phyloP scores from a whole-genome alignment of 1,284 basidiomycete species.

The Sphagnurus paluster region DNA sequence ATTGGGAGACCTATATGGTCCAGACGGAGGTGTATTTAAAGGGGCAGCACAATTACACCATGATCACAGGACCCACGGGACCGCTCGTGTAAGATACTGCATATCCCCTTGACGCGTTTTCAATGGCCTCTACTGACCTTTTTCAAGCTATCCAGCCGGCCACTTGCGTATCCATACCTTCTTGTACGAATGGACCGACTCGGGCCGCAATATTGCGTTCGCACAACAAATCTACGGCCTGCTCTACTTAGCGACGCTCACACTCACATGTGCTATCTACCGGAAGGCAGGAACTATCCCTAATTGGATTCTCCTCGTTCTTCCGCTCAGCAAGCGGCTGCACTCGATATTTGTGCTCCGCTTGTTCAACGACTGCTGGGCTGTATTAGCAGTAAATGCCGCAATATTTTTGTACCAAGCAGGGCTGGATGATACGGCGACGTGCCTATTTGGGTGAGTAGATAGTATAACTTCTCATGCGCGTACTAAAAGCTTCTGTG shows the following conservation, averaged over 20 bases:
- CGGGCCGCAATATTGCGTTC: slow-evolving; percentile 59
- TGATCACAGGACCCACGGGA: slow-evolving; percentile 89
- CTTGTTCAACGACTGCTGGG: slow-evolving; percentile 95
- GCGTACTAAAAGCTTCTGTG: neutral
- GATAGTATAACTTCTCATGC: neutral
- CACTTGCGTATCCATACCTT: slow-evolving; percentile 85
- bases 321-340: slow-evolving; percentile 88
- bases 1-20: slow-evolving; percentile 92
- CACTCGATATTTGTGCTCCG: slow-evolving; percentile 94
- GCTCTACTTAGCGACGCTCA: slow-evolving; percentile 71
- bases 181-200: slow-evolving; percentile 68
- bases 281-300: slow-evolving; percentile 62
- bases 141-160: slow-evolving; percentile 86
- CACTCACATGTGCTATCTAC: slow-evolving; percentile 72
- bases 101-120: neutral
- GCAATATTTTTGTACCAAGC: slow-evolving; percentile 62
- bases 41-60: slow-evolving; percentile 87
- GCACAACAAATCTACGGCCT: slow-evolving; percentile 81
- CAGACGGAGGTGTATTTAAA: slow-evolving; percentile 80
- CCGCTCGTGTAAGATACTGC: slow-evolving; percentile 79
- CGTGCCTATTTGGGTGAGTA: slow-evolving; percentile 73
- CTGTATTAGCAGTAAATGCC: slow-evolving; percentile 62
- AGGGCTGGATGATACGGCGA: slow-evolving; percentile 62
- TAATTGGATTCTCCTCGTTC: slow-evolving; percentile 76
- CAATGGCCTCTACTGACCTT: slow-evolving; percentile 4